phyloP scores from a whole-genome alignment of 2,329 filamentous ascomycete species.

The Rutstroemia sydowiana region DNA sequence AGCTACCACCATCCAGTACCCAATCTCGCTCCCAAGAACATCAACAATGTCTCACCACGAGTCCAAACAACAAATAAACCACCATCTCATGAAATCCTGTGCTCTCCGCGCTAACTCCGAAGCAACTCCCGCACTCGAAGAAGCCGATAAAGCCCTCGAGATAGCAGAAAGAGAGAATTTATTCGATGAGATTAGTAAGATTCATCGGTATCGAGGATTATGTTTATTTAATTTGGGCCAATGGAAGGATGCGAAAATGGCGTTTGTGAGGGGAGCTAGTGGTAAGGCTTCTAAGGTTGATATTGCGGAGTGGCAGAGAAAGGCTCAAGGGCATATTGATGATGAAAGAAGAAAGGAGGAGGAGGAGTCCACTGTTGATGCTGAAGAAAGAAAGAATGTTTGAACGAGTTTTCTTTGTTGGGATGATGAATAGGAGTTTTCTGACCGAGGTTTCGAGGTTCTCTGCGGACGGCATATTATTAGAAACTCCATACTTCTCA shows the following conservation, averaged over 20 bases:
- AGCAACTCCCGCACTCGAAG: not conserved
- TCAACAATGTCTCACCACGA: not conserved
- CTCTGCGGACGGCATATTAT: too few species aligned
- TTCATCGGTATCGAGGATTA: conserved; percentile 12
- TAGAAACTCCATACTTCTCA: too few species aligned
- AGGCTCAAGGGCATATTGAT: conserved; percentile 1
- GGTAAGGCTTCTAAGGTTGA: conserved; percentile 1
- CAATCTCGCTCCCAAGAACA: too few species aligned
- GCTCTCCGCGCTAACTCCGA: conserved; percentile 4
- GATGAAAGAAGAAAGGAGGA: not conserved
- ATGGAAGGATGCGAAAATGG: conserved; percentile 14
- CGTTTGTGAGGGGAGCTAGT: conserved; percentile 15
- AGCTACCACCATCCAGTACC: too few species aligned
- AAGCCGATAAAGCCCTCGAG: conserved; percentile 8
- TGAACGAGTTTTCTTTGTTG: too few species aligned
- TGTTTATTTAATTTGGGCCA: conserved; percentile 9
- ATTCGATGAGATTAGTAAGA: conserved; percentile 8
- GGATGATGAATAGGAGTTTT: too few species aligned
- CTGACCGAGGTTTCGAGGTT: too few species aligned
- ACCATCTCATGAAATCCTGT: conserved; percentile 9
- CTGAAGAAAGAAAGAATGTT: not conserved
- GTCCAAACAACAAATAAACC: conserved; percentile 8
- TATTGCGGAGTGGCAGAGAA: conserved; percentile 5
- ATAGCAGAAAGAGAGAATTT: conserved; percentile 1
- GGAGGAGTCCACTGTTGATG: not conserved